Conservation (phyloP, 2,329 filamentous ascomycete species). For the Teratosphaeria viscida region DNA sequence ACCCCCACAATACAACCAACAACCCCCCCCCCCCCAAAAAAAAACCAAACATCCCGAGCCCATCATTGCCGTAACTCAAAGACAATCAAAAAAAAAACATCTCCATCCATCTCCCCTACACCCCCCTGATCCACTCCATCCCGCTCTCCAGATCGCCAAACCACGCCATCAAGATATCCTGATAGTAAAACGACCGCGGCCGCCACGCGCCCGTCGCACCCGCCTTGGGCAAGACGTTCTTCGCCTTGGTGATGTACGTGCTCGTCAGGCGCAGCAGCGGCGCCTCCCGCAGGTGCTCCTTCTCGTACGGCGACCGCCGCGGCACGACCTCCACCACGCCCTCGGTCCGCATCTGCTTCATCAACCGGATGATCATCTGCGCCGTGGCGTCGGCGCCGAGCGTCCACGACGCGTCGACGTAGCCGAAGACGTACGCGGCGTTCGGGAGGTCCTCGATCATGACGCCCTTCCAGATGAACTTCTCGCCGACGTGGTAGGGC, state of each 20-base stretch:
- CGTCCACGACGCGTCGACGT: conserved; percentile 52
- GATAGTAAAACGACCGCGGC: conserved; percentile 34
- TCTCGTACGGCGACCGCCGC: conserved; percentile 25
- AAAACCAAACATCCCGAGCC: too few species aligned
- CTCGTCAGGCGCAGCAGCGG: conserved; percentile 37
- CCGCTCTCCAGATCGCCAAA: conserved; percentile 33
- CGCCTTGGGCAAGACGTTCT: conserved; percentile 36
- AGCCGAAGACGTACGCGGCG: conserved; percentile 48
- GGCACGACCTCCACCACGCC: conserved; percentile 37
- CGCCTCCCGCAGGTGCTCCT: conserved; percentile 29
- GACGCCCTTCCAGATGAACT: conserved; percentile 49
- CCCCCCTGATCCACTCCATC: conserved; percentile 25
- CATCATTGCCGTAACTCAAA: too few species aligned
- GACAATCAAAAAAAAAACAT: not conserved
- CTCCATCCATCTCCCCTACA: not conserved
- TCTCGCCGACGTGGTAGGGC: conserved; percentile 34
- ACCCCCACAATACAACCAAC: too few species aligned
- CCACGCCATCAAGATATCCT: conserved; percentile 33
- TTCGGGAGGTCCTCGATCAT: conserved; percentile 58
- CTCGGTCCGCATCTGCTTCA: conserved; percentile 40
- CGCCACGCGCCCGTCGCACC: conserved; percentile 36
- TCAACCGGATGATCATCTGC: conserved; percentile 39
- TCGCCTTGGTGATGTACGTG: conserved; percentile 41
- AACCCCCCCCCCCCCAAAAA: too few species aligned
- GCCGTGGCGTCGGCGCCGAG: conserved; percentile 45